Conservation (phyloP, 495 filamentous ascomycete genomes). For the Clohesyomyces aquaticus region DNA sequence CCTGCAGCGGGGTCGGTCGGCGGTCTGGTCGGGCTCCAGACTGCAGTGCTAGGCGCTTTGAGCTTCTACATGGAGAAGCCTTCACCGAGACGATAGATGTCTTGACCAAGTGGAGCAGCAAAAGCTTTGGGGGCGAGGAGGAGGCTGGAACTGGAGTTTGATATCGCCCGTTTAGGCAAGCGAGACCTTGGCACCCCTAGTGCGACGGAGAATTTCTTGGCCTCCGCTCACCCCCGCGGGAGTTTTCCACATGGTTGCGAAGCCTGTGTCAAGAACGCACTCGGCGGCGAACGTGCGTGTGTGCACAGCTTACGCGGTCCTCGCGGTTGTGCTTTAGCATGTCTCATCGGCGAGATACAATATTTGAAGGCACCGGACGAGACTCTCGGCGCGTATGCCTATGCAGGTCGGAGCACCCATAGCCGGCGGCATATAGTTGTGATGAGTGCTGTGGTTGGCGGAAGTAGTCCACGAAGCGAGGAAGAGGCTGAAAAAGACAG, state of each 20-base stretch:
- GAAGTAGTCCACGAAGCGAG: background rate
- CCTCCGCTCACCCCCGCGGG: constrained; percentile 4
- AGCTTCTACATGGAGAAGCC: constrained; percentile 32
- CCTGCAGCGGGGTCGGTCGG: background rate
- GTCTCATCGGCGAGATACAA: constrained; percentile 14
- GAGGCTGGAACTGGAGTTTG: background rate
- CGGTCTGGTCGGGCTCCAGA: background rate
- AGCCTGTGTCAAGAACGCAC: constrained; percentile 14
- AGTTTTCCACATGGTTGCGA: background rate
- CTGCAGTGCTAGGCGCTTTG: constrained; percentile 17
- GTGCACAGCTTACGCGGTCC: constrained; percentile 5
- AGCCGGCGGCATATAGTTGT: background rate
- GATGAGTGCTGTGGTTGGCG: constrained; percentile 1
- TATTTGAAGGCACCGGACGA: constrained; percentile 8
- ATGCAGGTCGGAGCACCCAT: constrained; percentile 10
- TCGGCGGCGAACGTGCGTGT: constrained; percentile 2
- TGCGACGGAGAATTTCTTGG: constrained; percentile 33
- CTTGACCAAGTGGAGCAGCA: constrained; percentile 22
- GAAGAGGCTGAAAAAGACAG: background rate
- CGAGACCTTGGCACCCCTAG: constrained; percentile 21
- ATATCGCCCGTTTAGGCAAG: constrained; percentile 10
- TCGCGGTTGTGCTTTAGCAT: constrained; percentile 17
- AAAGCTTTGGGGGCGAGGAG: constrained; percentile 22
- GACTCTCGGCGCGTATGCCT: constrained; percentile 29
- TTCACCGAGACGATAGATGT: constrained; percentile 27